Evolutionary conservation across 2,329 filamentous ascomycete genomes (phyloP).

Genomic region (Curvularia sp.): DNA sequence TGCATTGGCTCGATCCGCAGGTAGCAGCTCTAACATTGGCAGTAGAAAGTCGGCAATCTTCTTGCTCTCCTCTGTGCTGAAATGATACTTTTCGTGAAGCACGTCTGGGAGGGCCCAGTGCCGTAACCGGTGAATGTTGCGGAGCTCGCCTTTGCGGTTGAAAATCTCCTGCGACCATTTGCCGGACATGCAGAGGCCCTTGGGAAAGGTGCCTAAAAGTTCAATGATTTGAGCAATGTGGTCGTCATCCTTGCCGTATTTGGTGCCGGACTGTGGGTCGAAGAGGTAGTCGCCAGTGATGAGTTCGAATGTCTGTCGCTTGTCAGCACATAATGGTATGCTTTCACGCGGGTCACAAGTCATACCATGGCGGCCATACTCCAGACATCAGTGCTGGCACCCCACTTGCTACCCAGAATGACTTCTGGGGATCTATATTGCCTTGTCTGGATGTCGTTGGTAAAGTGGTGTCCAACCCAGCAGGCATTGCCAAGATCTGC

Average conservation of each 20-base stretch:
- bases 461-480: conserved; percentile 99
- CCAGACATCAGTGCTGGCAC: conserved; percentile 99
- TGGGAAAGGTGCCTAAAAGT: conserved; percentile 90
- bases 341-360: background rate
- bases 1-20: conserved; percentile 89
- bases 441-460: conserved; percentile 97
- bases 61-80: conserved; percentile 80
- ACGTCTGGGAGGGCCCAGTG: conserved; percentile 97
- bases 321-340: conserved; percentile 18
- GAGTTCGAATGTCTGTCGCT: conserved; percentile 85
- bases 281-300: conserved; percentile 99
- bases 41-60: conserved; percentile 81
- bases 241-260: conserved; percentile 99
- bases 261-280: conserved; percentile 96
- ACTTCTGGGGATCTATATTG: conserved; percentile 98
- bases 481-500: conserved; percentile 97
- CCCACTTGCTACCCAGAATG: conserved; percentile 96
- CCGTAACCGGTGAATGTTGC: conserved; percentile 94
- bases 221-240: conserved; percentile 99
- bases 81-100: conserved; percentile 95
- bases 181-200: conserved; percentile 86
- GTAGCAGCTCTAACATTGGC: conserved; percentile 89
- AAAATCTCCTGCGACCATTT: conserved; percentile 99
- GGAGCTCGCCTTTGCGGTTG: conserved; percentile 94
- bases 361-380: conserved; percentile 99